Evolutionary conservation across 441 rosid species (phyloP).

Genomic region (Populus hybrid): DNA sequence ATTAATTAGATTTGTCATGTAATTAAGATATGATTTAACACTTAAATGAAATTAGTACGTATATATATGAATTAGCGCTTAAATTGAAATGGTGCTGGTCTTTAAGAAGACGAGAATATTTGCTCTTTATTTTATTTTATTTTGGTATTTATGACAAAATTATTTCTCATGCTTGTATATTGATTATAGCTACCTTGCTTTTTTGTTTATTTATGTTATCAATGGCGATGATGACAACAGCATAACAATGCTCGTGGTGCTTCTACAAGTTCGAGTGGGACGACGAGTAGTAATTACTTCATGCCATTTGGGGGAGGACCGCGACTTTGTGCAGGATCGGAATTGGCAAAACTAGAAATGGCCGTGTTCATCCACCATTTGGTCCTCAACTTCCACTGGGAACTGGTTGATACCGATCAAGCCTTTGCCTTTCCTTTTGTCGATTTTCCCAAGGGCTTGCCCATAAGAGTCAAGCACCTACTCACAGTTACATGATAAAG

Average conservation of each 20-base stretch:
- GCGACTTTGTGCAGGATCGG: constrained; percentile 87
- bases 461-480: constrained; percentile 57
- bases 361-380: constrained; percentile 90
- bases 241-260: constrained; percentile 31
- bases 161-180: too few species aligned
- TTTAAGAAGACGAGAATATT: too few species aligned
- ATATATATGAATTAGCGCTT: too few species aligned
- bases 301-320: constrained; percentile 98
- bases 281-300: constrained; percentile 39
- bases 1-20: background rate
- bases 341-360: constrained; percentile 88
- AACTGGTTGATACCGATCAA: constrained; percentile 64
- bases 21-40: too few species aligned
- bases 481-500: background rate
- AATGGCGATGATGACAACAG: constrained; percentile 18
- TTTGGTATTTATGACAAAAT: too few species aligned
- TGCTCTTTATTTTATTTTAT: too few species aligned
- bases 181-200: background rate
- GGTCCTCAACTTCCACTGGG: constrained; percentile 76
- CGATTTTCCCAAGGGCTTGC: constrained; percentile 91
- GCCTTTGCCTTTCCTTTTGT: constrained; percentile 86
- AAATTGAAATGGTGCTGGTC: too few species aligned
- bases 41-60: too few species aligned
- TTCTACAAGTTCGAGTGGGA: constrained; percentile 26
- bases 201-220: background rate